phyloP scores from a whole-genome alignment of 208 protist genomes.

The Acanthamoeba rhysodes region DNA sequence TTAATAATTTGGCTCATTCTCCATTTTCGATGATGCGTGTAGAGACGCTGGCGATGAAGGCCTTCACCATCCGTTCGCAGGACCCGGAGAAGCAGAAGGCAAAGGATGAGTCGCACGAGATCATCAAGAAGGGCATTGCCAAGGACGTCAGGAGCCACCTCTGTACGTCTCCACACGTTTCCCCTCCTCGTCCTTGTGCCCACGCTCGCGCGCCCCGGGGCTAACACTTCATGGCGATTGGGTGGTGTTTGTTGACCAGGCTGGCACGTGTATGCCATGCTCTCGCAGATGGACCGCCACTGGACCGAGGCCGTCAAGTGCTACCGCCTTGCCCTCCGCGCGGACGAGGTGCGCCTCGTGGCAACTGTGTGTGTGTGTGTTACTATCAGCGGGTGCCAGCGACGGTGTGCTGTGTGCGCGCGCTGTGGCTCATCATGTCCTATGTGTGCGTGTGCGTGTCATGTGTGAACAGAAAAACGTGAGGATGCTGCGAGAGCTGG shows the following conservation, averaged over 20 bases:
- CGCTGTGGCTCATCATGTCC: not conserved
- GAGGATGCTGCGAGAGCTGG: conserved; percentile 51
- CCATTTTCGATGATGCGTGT: not conserved
- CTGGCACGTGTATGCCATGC: conserved; percentile 55
- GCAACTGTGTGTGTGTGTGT: no score
- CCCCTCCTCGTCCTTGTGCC: not conserved
- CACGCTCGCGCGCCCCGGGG: not conserved
- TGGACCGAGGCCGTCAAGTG: conserved; percentile 55
- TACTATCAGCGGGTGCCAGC: no score
- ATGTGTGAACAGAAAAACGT: conserved; percentile 29
- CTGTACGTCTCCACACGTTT: conserved; percentile 26
- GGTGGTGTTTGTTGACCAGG: not conserved
- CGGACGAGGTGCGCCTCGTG: conserved; percentile 43
- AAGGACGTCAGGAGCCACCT: conserved; percentile 52
- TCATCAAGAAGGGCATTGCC: conserved; percentile 32
- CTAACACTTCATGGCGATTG: not conserved
- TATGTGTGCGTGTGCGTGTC: not conserved
- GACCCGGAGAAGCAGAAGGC: conserved; percentile 27
- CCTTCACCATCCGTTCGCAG: conserved; percentile 54
- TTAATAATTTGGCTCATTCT: no score
- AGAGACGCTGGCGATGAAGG: conserved; percentile 68
- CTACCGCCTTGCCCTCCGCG: conserved; percentile 12
- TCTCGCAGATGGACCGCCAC: not conserved
- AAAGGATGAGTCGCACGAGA: conserved; percentile 58
- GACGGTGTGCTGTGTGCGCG: no score